Evolutionary conservation across 495 filamentous ascomycete genomes (phyloP).

Genomic region (Penicillium salamii): DNA sequence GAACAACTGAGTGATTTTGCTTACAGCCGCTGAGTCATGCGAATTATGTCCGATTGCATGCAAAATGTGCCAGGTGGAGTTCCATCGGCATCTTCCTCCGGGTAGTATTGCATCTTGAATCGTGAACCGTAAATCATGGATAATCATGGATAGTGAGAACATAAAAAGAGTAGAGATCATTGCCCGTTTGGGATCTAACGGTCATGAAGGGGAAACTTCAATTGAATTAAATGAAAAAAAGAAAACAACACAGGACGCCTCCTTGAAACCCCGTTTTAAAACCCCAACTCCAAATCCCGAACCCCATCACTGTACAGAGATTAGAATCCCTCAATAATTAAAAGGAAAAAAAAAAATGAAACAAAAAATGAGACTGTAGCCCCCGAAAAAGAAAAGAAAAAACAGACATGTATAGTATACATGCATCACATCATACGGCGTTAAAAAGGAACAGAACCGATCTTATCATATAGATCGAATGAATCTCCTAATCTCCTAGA

Average conservation of each 20-base stretch:
- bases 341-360: no score
- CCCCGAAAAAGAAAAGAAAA: conserved; percentile 11
- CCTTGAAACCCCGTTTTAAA: conserved; percentile 5
- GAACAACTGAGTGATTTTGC: no score
- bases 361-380: no score
- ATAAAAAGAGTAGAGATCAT: not conserved
- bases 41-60: no score
- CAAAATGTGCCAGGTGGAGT: not conserved
- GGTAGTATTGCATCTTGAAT: not conserved
- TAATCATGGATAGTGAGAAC: no score
- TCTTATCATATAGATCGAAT: no score
- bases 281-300: conserved; percentile 7
- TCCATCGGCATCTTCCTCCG: conserved; percentile 4
- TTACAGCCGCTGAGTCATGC: conserved; percentile 10
- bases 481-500: no score
- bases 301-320: conserved; percentile 25
- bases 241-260: not conserved
- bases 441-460: no score
- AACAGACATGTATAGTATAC: conserved; percentile 35
- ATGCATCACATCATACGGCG: conserved; percentile 39
- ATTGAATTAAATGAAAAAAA: not conserved
- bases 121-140: no score
- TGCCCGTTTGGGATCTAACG: conserved; percentile 1
- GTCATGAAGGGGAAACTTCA: not conserved
- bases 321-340: conserved; percentile 18